These are phyloP conservation scores for Monilinia fructigena DNA, from an alignment of 2,329 filamentous ascomycete genomes.

Conservation along the genomic window DNA sequence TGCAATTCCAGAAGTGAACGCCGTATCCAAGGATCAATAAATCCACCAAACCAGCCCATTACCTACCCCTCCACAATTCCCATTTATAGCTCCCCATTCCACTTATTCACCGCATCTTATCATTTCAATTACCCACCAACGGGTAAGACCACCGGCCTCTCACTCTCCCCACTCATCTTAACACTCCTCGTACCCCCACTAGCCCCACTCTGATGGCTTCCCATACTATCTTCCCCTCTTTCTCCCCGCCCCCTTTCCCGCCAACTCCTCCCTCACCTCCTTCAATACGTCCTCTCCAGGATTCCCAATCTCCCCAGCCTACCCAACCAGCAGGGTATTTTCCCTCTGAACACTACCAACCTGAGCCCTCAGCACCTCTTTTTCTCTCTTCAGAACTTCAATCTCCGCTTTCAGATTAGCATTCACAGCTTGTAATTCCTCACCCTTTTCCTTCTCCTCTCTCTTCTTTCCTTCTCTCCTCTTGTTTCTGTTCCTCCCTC, in stretches of 20 bases:
- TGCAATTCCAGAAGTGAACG: background rate
- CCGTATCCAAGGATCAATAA: background rate
- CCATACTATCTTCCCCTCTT: slow-evolving; percentile 33
- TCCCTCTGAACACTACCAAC: slow-evolving; percentile 58
- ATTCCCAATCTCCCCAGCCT: slow-evolving; percentile 49
- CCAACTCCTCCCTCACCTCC: slow-evolving; percentile 33
- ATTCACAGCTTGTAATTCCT: slow-evolving; percentile 46
- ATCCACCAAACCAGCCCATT: background rate
- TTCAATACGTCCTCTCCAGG: slow-evolving; percentile 36
- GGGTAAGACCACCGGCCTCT: background rate
- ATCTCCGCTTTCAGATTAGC: slow-evolving; percentile 53
- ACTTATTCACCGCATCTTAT: background rate
- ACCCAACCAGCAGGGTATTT: slow-evolving; percentile 58
- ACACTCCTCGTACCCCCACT: background rate
- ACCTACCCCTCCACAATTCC: background rate
- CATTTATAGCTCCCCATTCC: background rate
- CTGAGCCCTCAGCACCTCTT: slow-evolving; percentile 54
- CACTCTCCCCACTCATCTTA: background rate
- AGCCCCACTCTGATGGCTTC: slow-evolving; percentile 13
- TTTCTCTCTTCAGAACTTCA: slow-evolving; percentile 54
- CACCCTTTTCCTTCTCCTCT: slow-evolving; percentile 53
- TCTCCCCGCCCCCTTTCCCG: slow-evolving; percentile 25
- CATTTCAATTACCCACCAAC: background rate
- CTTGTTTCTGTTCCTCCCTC: slow-evolving; percentile 60
- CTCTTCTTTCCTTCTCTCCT: slow-evolving; percentile 51